Base-by-base conservation (phyloP, 1,284 basidiomycete species). In the Pseudozyma hubeiensis region DNA sequence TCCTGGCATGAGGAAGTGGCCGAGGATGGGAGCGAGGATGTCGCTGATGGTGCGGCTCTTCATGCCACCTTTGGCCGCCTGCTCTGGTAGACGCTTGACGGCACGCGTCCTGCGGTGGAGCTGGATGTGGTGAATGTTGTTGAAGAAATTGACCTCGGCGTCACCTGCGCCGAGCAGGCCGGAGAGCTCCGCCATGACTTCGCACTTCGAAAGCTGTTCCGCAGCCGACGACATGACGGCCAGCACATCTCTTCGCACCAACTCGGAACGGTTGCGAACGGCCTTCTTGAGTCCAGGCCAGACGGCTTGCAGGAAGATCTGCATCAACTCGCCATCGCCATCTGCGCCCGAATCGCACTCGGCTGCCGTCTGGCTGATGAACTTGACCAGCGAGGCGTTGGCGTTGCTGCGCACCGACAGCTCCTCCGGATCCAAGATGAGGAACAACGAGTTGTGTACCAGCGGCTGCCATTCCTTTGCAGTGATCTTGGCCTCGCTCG, bases 131-230 rank as follows among this genome's bases (percentile, higher is more conserved):
- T 92, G 90, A 53, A 99, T 90, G 85, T 99, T 99, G 87, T 91
- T 91, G 88, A 99, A 98, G 86, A 99, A 96, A 83, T 91, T 95
- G 31, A 93, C 94, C 84, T 99, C 97, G 49, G 93, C 92, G 80
- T 99, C 96, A 0, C 93, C 94, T 16, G 88, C 90, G 5, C 92
- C 93, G n/a, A 97, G 88, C 10, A 99, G 86, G 10, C 90, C 88
- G 7, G 86, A 88, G 90, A 97, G 91, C 81, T 97, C 94, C 49
- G 89, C 88, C 43, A 97, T 86, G 2, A 88, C 85, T 0, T 85
- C 83, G 19, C 93, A 86, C n/a, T 87, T 84, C 3, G 87, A 85
- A 24, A 83, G 69, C 34, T 77, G 61, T 41, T 88, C 86, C 4
- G 95, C 90, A 0, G 92, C 91, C 73, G 91, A 89, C 0, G 92